Evolutionary conservation across 495 filamentous ascomycete genomes (phyloP).

Genomic region (Achaetomiella virescens): DNA sequence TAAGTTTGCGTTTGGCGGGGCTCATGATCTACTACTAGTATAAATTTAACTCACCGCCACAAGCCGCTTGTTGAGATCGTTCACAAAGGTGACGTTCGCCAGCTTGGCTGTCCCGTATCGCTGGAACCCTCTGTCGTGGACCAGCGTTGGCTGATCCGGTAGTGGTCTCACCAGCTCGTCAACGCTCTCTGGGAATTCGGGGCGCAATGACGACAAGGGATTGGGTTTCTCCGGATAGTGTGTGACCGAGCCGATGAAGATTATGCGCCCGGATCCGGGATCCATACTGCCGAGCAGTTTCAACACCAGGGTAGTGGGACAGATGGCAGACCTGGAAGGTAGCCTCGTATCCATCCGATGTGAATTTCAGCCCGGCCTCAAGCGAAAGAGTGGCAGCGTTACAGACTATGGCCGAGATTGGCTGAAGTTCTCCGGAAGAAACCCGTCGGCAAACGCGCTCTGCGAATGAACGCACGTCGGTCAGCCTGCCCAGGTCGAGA

Average conservation of each 20-base stretch:
- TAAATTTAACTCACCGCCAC: neutral
- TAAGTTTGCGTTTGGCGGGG: neutral
- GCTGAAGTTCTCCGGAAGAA: neutral
- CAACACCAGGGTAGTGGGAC: neutral
- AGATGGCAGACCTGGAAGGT: slow-evolving; percentile 1
- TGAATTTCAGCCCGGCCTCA: too few relatives aligned
- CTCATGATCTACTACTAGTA: too few relatives aligned
- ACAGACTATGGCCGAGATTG: neutral
- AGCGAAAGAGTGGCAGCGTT: neutral
- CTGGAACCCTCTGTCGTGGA: neutral
- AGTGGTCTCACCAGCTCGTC: neutral
- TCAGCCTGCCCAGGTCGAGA: neutral
- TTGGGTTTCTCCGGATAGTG: neutral
- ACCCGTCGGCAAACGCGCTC: neutral
- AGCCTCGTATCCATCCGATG: neutral
- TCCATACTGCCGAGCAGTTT: neutral
- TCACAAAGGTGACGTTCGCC: neutral
- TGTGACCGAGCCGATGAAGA: neutral
- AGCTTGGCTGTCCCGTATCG: neutral
- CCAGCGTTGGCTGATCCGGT: neutral
- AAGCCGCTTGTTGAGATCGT: neutral
- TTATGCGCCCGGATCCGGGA: neutral
- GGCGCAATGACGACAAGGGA: neutral
- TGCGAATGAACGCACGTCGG: neutral
- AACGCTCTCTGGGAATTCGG: neutral